These are phyloP conservation scores for Dendrobium officinale DNA, from an alignment of 106 monocot species.

Conservation along the genomic window DNA sequence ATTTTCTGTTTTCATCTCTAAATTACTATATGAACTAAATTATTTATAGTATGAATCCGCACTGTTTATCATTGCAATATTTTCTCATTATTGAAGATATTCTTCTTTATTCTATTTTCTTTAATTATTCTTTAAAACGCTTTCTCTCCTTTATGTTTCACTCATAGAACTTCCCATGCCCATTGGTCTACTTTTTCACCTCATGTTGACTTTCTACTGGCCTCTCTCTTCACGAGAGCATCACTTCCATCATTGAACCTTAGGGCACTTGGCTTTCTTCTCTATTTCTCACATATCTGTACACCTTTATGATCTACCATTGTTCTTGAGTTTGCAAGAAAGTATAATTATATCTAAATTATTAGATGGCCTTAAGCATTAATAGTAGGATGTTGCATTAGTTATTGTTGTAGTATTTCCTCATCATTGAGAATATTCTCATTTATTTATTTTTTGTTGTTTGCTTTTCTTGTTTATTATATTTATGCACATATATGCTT, in stretches of 20 bases:
- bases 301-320: no score
- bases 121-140: background rate
- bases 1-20: background rate
- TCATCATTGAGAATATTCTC: background rate
- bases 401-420: background rate
- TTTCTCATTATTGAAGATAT: background rate
- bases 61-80: background rate
- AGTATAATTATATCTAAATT: no score
- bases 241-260: background rate
- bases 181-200: background rate
- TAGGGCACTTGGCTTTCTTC: no score
- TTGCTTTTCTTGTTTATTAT: background rate
- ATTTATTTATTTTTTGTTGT: background rate
- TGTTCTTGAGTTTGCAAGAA: no score
- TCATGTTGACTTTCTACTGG: background rate
- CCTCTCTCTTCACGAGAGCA: background rate
- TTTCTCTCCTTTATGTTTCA: background rate
- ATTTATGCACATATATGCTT: background rate
- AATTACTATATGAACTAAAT: background rate
- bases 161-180: background rate
- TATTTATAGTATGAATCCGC: background rate
- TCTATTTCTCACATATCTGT: no score
- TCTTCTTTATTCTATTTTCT: background rate
- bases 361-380: background rate
- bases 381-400: background rate